Conservation (phyloP, 352 stramenopile genomes). For the Blastocystis sp. region DNA sequence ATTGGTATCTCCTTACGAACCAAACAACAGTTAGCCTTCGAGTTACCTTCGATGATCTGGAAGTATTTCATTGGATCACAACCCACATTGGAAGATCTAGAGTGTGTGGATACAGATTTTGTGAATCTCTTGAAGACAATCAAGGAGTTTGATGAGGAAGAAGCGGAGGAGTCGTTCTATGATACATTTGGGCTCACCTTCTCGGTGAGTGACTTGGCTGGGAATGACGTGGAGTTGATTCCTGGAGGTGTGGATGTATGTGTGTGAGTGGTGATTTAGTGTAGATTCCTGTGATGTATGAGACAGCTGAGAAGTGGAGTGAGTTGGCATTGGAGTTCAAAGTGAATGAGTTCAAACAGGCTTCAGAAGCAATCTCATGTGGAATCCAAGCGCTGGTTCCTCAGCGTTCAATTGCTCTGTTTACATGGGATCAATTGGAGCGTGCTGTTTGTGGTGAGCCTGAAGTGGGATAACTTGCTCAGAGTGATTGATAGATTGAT, state of each 20-base stretch:
- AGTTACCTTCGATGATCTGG: constrained; percentile 79
- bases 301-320: constrained; percentile 66
- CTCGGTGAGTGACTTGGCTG: constrained; percentile 77
- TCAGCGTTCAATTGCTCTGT: constrained; percentile 68
- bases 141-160: constrained; percentile 71
- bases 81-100: constrained; percentile 73
- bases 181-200: constrained; percentile 83
- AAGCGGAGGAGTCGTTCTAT: constrained; percentile 75
- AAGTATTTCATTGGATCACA: constrained; percentile 75
- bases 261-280: background rate
- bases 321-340: constrained; percentile 66
- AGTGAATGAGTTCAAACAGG: constrained; percentile 70
- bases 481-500: constrained; percentile 66
- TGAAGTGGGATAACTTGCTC: background rate
- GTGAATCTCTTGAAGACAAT: constrained; percentile 79
- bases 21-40: constrained; percentile 78
- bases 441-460: constrained; percentile 70
- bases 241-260: constrained; percentile 64
- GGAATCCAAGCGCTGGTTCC: constrained; percentile 68
- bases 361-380: constrained; percentile 67
- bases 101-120: constrained; percentile 75
- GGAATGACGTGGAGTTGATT: constrained; percentile 69
- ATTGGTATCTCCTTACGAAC: constrained; percentile 78
- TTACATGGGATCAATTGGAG: constrained; percentile 71
- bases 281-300: constrained; percentile 67